Evolutionary conservation across 2,329 filamentous ascomycete genomes (phyloP).

Genomic region (Aquanectria penicillioides): DNA sequence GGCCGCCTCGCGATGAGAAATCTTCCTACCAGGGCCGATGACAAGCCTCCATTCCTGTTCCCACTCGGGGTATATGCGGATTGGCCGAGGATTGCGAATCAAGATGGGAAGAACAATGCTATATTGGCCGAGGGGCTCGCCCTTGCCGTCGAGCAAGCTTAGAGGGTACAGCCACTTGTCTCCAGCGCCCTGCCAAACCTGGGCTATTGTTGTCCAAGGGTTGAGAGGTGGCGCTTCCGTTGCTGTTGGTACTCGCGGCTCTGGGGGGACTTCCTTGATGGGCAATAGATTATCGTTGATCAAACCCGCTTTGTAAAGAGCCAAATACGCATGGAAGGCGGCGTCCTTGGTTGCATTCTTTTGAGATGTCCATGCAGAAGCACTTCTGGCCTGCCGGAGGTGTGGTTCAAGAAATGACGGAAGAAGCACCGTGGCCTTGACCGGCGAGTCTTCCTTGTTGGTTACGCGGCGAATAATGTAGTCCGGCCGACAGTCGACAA

Average conservation of each 20-base stretch:
- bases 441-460: conserved; percentile 40
- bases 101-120: conserved; percentile 55
- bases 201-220: conserved; percentile 59
- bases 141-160: conserved; percentile 48
- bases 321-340: conserved; percentile 81
- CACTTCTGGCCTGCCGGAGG: conserved; percentile 41
- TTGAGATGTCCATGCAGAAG: conserved; percentile 72
- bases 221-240: conserved; percentile 52
- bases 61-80: conserved; percentile 54
- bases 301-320: conserved; percentile 75
- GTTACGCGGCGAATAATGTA: conserved; percentile 65
- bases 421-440: conserved; percentile 73
- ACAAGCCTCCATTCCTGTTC: conserved; percentile 47
- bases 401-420: conserved; percentile 73
- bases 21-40: conserved; percentile 27
- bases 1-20: conserved; percentile 32
- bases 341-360: conserved; percentile 81
- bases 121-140: conserved; percentile 48
- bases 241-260: conserved; percentile 48
- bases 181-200: conserved; percentile 49
- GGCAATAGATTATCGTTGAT: conserved; percentile 85
- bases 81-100: conserved; percentile 49
- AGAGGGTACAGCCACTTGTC: conserved; percentile 43
- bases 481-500: conserved; percentile 72
- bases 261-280: conserved; percentile 52